A percentile compares a stretch with the other conserved stretches of the same genome.
These are phyloP conservation scores for Scedosporium aurantiacum DNA, from an alignment of 2,329 filamentous ascomycete species.

Conservation along the genomic window DNA sequence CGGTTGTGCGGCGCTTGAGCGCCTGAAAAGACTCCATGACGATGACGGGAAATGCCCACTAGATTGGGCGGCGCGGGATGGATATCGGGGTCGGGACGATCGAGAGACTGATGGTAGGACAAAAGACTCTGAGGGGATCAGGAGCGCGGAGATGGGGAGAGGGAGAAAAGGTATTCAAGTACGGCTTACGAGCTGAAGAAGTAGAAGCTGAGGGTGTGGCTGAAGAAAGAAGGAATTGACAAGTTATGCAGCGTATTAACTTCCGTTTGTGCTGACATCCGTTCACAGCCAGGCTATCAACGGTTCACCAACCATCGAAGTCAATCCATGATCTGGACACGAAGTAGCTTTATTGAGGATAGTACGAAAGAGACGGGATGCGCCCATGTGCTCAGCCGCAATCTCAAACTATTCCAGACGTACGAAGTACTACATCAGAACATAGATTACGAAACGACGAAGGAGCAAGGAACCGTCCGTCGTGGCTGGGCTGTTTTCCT, in stretches of 20 bases:
- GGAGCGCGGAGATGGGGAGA: not conserved
- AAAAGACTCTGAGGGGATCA: not conserved
- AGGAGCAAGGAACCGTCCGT: not conserved
- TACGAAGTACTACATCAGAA: not conserved
- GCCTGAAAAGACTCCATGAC: slow-evolving; percentile 41
- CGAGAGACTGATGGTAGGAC: not conserved
- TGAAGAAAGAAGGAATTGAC: slow-evolving; percentile 1
- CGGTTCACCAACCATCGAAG: not conserved
- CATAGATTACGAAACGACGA: not conserved
- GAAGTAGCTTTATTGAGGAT: not conserved
- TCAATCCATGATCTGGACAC: not conserved
- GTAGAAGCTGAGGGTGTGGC: slow-evolving; percentile 3
- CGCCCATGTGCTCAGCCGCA: not conserved
- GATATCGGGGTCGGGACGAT: not conserved
- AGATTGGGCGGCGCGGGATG: not conserved
- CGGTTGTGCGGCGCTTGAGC: slow-evolving; percentile 44
- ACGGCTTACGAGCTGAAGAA: not conserved
- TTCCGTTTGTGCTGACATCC: not conserved
- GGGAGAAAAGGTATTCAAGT: not conserved
- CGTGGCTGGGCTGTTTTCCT: not conserved
- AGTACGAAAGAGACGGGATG: not conserved
- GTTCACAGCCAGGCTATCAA: not conserved
- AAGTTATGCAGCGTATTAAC: not conserved
- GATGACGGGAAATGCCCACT: not conserved
- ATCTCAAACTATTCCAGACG: not conserved